phyloP scores from a whole-genome alignment of 148 eudicot species.

The Silene latifolia region DNA sequence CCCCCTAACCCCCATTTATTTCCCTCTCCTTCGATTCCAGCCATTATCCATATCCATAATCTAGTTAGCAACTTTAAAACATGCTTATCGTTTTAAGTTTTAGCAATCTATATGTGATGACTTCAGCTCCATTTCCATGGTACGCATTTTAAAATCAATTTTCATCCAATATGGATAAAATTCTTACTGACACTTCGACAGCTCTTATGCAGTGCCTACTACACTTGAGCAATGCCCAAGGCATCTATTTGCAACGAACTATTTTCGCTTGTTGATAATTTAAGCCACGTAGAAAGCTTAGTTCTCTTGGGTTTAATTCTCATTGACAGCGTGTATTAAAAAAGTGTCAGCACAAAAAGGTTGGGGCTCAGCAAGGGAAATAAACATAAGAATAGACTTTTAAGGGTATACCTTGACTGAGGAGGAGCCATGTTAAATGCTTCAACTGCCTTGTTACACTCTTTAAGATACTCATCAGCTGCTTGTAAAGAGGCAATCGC shows the following conservation, averaged over 20 bases:
- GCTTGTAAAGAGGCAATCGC: slow-evolving; percentile 96
- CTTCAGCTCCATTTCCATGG: neutral
- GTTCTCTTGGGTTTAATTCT: neutral
- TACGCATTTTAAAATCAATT: neutral
- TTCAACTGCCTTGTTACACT: slow-evolving; percentile 83
- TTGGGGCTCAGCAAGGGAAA: neutral
- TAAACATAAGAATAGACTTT: neutral
- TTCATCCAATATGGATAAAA: neutral
- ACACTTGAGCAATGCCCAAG: neutral
- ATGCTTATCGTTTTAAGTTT: neutral
- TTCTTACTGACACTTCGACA: neutral
- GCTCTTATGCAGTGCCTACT: neutral
- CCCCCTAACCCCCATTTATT: too few species aligned
- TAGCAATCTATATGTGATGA: neutral
- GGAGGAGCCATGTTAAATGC: slow-evolving; percentile 73
- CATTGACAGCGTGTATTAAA: neutral
- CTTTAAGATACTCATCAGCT: slow-evolving; percentile 92
- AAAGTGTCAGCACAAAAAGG: neutral
- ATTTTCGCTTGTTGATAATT: neutral
- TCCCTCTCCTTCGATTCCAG: too few species aligned
- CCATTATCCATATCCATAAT: neutral
- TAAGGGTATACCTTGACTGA: slow-evolving; percentile 60
- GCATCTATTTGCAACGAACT: neutral
- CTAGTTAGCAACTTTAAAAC: neutral
- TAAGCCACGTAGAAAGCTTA: slow-evolving; percentile 4